phyloP scores from a whole-genome alignment of 257 asterid species.

The Ehretia macrophylla region DNA sequence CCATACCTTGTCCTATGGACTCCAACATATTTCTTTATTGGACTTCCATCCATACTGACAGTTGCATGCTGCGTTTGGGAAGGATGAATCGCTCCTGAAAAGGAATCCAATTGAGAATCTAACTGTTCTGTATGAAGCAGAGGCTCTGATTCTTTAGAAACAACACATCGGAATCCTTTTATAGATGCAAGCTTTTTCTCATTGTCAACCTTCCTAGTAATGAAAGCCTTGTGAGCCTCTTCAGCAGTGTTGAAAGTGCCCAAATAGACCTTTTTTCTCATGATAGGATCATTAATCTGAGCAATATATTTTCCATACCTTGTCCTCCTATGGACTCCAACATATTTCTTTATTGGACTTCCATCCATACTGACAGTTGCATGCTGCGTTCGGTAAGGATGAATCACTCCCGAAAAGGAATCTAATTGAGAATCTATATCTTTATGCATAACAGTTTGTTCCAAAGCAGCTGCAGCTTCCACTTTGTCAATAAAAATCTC shows the following conservation, averaged over 20 bases:
- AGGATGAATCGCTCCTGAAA: too few species aligned
- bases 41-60: background rate
- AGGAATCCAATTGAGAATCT: too few species aligned
- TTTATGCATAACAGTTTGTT: too few species aligned
- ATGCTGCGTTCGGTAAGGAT: too few species aligned
- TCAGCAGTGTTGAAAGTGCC: constrained; percentile 3
- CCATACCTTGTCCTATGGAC: background rate
- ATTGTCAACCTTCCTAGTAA: background rate
- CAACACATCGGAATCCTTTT: background rate
- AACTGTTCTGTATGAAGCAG: too few species aligned
- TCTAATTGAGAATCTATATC: too few species aligned
- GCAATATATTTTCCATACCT: background rate
- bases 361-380: background rate
- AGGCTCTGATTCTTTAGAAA: too few species aligned
- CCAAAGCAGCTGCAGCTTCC: too few species aligned
- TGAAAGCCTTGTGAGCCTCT: background rate
- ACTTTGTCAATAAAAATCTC: background rate
- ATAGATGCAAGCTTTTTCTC: background rate
- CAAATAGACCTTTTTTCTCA: background rate
- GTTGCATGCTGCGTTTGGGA: too few species aligned
- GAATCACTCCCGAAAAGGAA: too few species aligned
- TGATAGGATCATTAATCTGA: background rate
- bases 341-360: background rate
- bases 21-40: background rate
- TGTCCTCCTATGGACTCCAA: background rate